These are phyloP conservation scores for Monascus purpureus DNA, from an alignment of 495 filamentous ascomycete species.

Conservation along the genomic window DNA sequence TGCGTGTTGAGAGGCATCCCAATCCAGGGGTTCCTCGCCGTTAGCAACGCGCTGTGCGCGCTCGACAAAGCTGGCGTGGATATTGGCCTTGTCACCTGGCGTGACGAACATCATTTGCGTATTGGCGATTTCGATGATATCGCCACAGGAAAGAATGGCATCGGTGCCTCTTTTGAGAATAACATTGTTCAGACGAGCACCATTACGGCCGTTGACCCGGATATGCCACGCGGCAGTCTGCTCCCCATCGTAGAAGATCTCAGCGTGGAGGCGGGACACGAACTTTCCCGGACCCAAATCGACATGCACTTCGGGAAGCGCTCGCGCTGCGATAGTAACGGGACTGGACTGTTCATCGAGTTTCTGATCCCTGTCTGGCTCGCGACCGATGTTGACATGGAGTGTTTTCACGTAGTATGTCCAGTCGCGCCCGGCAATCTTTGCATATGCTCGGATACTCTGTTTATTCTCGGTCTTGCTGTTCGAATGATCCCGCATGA, in stretches of 20 bases:
- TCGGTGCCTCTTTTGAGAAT: conserved; percentile 50
- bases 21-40: conserved; percentile 27
- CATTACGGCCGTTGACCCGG: conserved; percentile 77
- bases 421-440: conserved; percentile 84
- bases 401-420: conserved; percentile 82
- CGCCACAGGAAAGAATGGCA: conserved; percentile 58
- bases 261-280: conserved; percentile 77
- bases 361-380: conserved; percentile 43
- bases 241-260: conserved; percentile 66
- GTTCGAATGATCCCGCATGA: conserved; percentile 60
- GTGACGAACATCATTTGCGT: conserved; percentile 97
- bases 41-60: conserved; percentile 31
- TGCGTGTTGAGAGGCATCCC: conserved; percentile 27
- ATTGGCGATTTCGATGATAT: conserved; percentile 79
- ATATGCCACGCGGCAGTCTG: conserved; percentile 58
- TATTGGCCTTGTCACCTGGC: conserved; percentile 48
- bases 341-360: conserved; percentile 30
- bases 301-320: conserved; percentile 55
- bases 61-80: conserved; percentile 42
- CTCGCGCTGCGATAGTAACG: conserved; percentile 28
- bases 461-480: conserved; percentile 54
- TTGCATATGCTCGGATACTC: conserved; percentile 79
- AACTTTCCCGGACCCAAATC: conserved; percentile 89
- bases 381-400: conserved; percentile 71
- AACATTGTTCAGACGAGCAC: conserved; percentile 63